Percentiles rank a stretch among this genome's conserved stretches.
Conservation (phyloP, 495 filamentous ascomycete genomes). For the Halenospora varia region DNA sequence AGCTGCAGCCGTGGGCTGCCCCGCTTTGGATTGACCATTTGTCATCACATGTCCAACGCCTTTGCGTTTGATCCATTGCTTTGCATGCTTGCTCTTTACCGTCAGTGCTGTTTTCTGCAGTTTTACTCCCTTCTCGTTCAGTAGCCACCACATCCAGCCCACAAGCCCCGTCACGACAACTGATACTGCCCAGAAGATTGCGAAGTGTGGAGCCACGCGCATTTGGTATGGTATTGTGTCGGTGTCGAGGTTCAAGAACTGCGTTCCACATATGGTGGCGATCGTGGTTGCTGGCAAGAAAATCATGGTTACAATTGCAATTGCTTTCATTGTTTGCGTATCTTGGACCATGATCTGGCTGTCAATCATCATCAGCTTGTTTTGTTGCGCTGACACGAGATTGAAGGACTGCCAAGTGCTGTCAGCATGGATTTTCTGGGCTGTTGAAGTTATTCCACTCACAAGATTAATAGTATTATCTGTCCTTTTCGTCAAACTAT, state of each 20-base stretch:
- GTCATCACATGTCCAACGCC: no score
- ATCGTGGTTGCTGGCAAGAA: constrained; percentile 20
- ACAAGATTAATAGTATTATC: constrained; percentile 16
- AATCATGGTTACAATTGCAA: constrained; percentile 19
- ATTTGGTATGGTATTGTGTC: neutral
- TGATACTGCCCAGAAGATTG: neutral
- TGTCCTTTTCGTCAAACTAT: constrained; percentile 15
- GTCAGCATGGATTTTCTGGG: neutral
- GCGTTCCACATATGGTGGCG: constrained; percentile 16
- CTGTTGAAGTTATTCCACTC: neutral
- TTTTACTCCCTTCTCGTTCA: no score
- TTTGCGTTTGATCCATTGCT: no score
- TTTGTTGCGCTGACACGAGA: constrained; percentile 12
- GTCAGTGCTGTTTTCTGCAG: no score
- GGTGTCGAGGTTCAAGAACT: constrained; percentile 4
- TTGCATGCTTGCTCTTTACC: no score
- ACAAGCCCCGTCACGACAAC: neutral
- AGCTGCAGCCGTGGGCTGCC: no score
- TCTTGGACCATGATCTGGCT: constrained; percentile 14
- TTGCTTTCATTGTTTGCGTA: constrained; percentile 17
- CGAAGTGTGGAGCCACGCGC: neutral
- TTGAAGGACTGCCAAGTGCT: constrained; percentile 12
- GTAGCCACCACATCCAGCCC: neutral
- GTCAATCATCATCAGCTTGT: constrained; percentile 1
- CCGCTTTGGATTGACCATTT: no score